These are phyloP conservation scores for Arthrobotrys sphaeroides DNA, from an alignment of 2,329 filamentous ascomycete species.

Conservation along the genomic window DNA sequence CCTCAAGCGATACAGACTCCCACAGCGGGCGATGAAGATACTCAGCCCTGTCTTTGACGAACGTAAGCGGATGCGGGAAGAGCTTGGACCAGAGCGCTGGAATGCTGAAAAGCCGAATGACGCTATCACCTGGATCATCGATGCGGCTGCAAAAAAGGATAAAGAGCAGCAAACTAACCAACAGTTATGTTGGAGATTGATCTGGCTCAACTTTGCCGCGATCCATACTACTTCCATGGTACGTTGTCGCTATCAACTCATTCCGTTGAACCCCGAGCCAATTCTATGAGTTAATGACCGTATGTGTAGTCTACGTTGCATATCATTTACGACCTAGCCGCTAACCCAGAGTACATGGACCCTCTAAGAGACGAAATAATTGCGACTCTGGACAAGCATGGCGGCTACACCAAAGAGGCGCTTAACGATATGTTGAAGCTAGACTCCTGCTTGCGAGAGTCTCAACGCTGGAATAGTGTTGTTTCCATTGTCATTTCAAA, in stretches of 20 bases:
- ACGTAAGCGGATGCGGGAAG: background rate
- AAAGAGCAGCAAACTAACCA: slow-evolving; percentile 21
- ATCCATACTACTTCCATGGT: slow-evolving; percentile 55
- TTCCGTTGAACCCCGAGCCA: too few relatives aligned
- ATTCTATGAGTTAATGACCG: background rate
- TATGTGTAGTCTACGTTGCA: slow-evolving; percentile 60
- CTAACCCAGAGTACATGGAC: slow-evolving; percentile 57
- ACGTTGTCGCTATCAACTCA: background rate
- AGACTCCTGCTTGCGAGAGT: slow-evolving; percentile 64
- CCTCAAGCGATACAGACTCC: slow-evolving; percentile 18
- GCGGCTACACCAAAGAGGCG: slow-evolving; percentile 61
- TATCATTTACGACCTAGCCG: slow-evolving; percentile 61
- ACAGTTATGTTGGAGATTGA: slow-evolving; percentile 42
- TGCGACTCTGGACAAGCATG: slow-evolving; percentile 56
- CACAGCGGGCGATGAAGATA: slow-evolving; percentile 21
- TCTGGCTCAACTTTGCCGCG: slow-evolving; percentile 52
- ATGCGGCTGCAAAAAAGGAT: slow-evolving; percentile 34
- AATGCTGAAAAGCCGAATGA: slow-evolving; percentile 39
- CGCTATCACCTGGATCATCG: slow-evolving; percentile 54
- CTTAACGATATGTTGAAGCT: slow-evolving; percentile 61
- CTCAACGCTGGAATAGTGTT: slow-evolving; percentile 62
- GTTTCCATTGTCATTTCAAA: slow-evolving; percentile 58
- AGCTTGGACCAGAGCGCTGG: slow-evolving; percentile 32
- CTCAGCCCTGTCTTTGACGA: slow-evolving; percentile 20
- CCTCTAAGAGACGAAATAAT: slow-evolving; percentile 61